Conservation (phyloP, 140 eudicot genomes). For the Senecio squalidus region DNA sequence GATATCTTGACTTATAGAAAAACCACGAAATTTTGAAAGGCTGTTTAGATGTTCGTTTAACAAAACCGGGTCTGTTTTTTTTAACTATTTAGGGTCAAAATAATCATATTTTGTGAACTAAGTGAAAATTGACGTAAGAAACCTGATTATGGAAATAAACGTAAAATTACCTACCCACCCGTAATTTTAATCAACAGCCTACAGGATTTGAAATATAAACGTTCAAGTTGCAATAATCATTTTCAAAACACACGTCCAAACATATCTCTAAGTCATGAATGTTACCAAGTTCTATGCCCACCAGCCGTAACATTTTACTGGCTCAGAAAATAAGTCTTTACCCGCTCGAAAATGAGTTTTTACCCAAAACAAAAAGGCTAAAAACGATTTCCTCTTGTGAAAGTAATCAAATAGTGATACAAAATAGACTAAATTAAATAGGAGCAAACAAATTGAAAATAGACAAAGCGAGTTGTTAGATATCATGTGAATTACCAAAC, state of each 20-base stretch:
- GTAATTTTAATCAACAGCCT: background rate
- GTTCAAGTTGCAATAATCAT: background rate
- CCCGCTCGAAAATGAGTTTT: no score
- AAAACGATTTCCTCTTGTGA: background rate
- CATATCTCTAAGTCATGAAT: background rate
- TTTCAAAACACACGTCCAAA: background rate
- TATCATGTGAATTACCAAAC: conserved; percentile 41
- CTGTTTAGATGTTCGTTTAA: background rate
- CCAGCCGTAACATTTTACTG: no score
- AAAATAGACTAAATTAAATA: conserved; percentile 3
- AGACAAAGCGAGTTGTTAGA: conserved; percentile 29
- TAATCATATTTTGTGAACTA: background rate
- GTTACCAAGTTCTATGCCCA: background rate
- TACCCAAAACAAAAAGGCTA: background rate
- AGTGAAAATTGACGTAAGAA: background rate
- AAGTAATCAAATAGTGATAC: background rate
- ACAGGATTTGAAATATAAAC: no score
- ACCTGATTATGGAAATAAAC: background rate
- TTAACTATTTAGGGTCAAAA: background rate
- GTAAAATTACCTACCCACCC: background rate
- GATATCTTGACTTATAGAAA: background rate
- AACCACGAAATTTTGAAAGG: background rate
- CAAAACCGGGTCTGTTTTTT: background rate
- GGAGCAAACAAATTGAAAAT: conserved; percentile 1
- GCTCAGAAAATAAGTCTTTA: no score